Conservation (phyloP, 768 basidiomycete species). For the Rubroboletus pulcherrimus region DNA sequence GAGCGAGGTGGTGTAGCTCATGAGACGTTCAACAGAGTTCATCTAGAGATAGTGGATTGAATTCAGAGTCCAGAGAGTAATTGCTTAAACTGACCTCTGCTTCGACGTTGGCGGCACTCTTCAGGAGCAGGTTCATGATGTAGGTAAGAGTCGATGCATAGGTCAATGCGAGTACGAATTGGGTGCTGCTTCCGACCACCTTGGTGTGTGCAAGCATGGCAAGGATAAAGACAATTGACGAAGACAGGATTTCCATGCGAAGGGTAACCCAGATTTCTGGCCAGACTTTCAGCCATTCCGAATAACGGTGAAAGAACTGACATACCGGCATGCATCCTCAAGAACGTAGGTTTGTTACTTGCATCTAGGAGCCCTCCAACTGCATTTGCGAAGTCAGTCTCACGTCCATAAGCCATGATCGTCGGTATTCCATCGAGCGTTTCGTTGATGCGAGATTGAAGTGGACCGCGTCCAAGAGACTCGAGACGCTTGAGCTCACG, state of each 20-base stretch:
- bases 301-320: not conserved
- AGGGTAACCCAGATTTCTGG: constrained; percentile 32
- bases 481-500: constrained; percentile 47
- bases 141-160: constrained; percentile 26
- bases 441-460: constrained; percentile 52
- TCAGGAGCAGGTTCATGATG: constrained; percentile 28
- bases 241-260: constrained; percentile 30
- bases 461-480: constrained; percentile 42
- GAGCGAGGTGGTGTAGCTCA: constrained; percentile 23
- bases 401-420: constrained; percentile 45
- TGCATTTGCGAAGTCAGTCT: constrained; percentile 22
- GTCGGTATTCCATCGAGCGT: constrained; percentile 45
- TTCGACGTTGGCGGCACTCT: constrained; percentile 25
- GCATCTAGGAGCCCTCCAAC: constrained; percentile 22
- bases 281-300: not conserved
- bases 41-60: constrained; percentile 13
- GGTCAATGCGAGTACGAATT: constrained; percentile 29
- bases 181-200: constrained; percentile 19
- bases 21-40: constrained; percentile 29
- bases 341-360: constrained; percentile 29
- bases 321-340: constrained; percentile 25
- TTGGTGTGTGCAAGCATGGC: constrained; percentile 28
- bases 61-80: not conserved
- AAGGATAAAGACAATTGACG: constrained; percentile 22
- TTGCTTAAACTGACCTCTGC: constrained; percentile 19